A percentile compares a stretch with the other conserved stretches of the same genome.
Evolutionary conservation across 2,329 filamentous ascomycete species (phyloP).

Genomic region (Piedraia hortae): DNA sequence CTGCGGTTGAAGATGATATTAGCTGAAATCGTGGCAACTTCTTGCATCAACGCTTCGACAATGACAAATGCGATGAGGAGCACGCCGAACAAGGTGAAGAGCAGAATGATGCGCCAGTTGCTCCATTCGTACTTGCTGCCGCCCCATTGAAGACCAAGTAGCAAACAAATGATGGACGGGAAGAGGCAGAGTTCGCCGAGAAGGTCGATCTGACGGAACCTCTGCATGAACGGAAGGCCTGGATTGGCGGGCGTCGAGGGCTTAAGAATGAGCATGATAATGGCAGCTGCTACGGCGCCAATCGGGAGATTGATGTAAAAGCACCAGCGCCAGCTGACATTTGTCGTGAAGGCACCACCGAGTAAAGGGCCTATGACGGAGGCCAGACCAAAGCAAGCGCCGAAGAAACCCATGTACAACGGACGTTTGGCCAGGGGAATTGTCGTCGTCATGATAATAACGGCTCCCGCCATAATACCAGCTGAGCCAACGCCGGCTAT

Average conservation of each 20-base stretch:
- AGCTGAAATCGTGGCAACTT: slow-evolving; percentile 18
- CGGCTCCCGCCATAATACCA: slow-evolving; percentile 11
- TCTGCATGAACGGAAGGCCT: slow-evolving; percentile 12
- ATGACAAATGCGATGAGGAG: slow-evolving; percentile 18
- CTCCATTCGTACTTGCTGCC: slow-evolving; percentile 17
- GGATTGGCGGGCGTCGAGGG: slow-evolving; percentile 4
- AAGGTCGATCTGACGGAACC: slow-evolving; percentile 19
- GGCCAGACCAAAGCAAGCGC: slow-evolving; percentile 14
- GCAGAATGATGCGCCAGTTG: slow-evolving; percentile 17
- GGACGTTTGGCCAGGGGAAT: slow-evolving; percentile 17
- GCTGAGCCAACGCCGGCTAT: slow-evolving; percentile 17
- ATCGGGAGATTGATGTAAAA: slow-evolving; percentile 17
- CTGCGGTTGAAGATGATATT: slow-evolving; percentile 18
- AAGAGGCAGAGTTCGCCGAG: slow-evolving; percentile 16
- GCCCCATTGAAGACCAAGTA: slow-evolving; percentile 23
- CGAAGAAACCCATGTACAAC: slow-evolving; percentile 13
- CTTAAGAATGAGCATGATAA: slow-evolving; percentile 17
- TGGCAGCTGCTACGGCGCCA: slow-evolving; percentile 15
- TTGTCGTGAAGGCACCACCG: slow-evolving; percentile 17
- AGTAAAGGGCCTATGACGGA: slow-evolving; percentile 18
- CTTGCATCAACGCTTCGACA: slow-evolving; percentile 17
- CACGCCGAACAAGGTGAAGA: slow-evolving; percentile 17
- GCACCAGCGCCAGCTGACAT: slow-evolving; percentile 14
- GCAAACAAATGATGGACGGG: slow-evolving; percentile 15
- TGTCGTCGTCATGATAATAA: slow-evolving; percentile 19